phyloP scores from a whole-genome alignment of 768 basidiomycete genomes.

The Suillus tomentosus region DNA sequence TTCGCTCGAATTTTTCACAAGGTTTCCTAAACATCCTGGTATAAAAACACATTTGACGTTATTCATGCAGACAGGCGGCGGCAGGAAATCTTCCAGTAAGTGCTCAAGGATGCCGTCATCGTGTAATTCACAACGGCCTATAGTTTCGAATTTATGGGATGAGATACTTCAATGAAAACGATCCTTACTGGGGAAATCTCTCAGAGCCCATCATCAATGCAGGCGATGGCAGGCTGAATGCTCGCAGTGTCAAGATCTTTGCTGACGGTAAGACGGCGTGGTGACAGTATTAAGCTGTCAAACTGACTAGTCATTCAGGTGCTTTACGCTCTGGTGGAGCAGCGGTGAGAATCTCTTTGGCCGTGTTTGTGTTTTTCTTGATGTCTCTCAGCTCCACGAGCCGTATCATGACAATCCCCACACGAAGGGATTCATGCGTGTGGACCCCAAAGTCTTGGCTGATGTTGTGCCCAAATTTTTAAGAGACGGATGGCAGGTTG shows the following conservation, averaged over 20 bases:
- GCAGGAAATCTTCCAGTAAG: slow-evolving; percentile 61
- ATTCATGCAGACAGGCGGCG: slow-evolving; percentile 56
- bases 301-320: slow-evolving; percentile 43
- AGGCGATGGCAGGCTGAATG: slow-evolving; percentile 63
- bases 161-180: slow-evolving; percentile 67
- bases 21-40: slow-evolving; percentile 39
- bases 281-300: background rate
- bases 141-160: slow-evolving; percentile 80
- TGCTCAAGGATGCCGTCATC: slow-evolving; percentile 13
- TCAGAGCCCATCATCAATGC: slow-evolving; percentile 55
- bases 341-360: slow-evolving; percentile 52
- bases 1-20: slow-evolving; percentile 74
- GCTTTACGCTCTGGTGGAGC: slow-evolving; percentile 90
- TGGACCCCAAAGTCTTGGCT: slow-evolving; percentile 59
- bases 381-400: slow-evolving; percentile 60
- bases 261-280: slow-evolving; percentile 44
- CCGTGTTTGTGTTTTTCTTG: slow-evolving; percentile 1
- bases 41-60: slow-evolving; percentile 3
- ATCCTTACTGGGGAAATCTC: slow-evolving; percentile 74
- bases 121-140: slow-evolving; percentile 11
- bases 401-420: slow-evolving; percentile 80
- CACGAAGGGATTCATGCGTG: slow-evolving; percentile 78
- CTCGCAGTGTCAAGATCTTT: slow-evolving; percentile 81
- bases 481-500: slow-evolving; percentile 88
- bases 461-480: slow-evolving; percentile 70